phyloP scores from a whole-genome alignment of 2,329 filamentous ascomycete species.

The Colletotrichum agaves region DNA sequence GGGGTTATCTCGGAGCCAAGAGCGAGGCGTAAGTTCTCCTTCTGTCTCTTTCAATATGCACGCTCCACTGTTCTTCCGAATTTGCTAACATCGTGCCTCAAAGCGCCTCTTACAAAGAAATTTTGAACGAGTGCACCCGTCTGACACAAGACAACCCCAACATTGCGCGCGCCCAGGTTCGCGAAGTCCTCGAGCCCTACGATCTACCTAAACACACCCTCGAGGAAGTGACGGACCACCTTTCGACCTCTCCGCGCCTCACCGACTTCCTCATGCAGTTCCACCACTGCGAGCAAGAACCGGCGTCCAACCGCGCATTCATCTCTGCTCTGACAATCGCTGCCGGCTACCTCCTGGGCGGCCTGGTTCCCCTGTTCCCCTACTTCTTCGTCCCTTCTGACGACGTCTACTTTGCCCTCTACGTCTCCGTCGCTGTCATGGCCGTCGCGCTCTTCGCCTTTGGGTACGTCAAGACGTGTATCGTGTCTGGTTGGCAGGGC shows the following conservation, averaged over 20 bases:
- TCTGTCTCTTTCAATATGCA: background rate
- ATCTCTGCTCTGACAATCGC: slow-evolving; percentile 74
- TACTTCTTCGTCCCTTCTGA: slow-evolving; percentile 67
- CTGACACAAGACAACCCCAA: slow-evolving; percentile 57
- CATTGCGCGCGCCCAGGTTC: slow-evolving; percentile 54
- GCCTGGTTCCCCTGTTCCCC: slow-evolving; percentile 75
- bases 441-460: slow-evolving; percentile 70
- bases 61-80: slow-evolving; percentile 10
- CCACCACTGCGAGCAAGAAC: slow-evolving; percentile 60
- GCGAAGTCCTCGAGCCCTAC: slow-evolving; percentile 62
- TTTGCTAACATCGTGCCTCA: background rate
- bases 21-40: slow-evolving; percentile 54
- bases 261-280: slow-evolving; percentile 71
- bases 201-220: slow-evolving; percentile 51
- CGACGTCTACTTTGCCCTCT: slow-evolving; percentile 60
- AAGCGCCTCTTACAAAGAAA: slow-evolving; percentile 39
- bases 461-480: slow-evolving; percentile 72
- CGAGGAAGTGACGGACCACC: slow-evolving; percentile 36
- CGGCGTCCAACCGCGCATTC: slow-evolving; percentile 56
- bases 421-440: slow-evolving; percentile 70
- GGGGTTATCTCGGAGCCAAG: slow-evolving; percentile 75
- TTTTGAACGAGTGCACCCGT: slow-evolving; percentile 52
- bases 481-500: slow-evolving; percentile 45
- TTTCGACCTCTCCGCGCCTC: slow-evolving; percentile 51
- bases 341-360: slow-evolving; percentile 75